Base-by-base conservation (phyloP, 352 stramenopile species). In the Pythium phragmitis region DNA sequence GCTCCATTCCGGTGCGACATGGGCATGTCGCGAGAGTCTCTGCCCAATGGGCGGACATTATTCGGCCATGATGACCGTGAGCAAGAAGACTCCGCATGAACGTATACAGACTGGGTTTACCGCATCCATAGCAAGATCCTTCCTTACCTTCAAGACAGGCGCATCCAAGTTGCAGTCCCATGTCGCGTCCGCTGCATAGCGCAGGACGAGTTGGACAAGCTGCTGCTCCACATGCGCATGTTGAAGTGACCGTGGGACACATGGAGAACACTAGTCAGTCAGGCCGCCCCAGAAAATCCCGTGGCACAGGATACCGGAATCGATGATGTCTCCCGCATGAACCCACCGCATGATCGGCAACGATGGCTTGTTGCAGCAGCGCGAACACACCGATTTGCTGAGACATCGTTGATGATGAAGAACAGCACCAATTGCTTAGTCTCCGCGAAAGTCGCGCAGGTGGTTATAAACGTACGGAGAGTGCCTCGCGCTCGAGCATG, bases 351-450 rank as follows among this genome's bases (percentile, higher is more conserved):
- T 60, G 33, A 41, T 67, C 60, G 1, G 30, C 60, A 36, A 39
- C 43, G 28, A 67, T 54, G n/a, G 60, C 60, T n/a, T 42, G 41
- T n/a, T 60, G 60, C n/a, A 67, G 26, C 42, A 67, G 30, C 17
- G 41, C 9, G 9, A 67, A n/a, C 19, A 50, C 16, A n/a, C 23
- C 56, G 43, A 19, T 42, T 8, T 42, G 28, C 33, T 61, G 30
- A n/a, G 42, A n/a, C 12, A 58, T 2, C 17, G 14, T 12, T 16
- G 37, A 43, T 30, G 33, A 33, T 46, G 14, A 46, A 42, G 30
- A 33, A 57, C 21, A 57, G 8, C 42, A 19, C 2, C 42, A 26
- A 8, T 5, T 23, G 42, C 42, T 48, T 23, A 48, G 42, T 48
- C 42, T 48, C 42, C n/a, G 14, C 37, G 37, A 42, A 12, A 42